Percentiles rank a stretch among this genome's conserved stretches.
phyloP scores from a whole-genome alignment of 1,284 basidiomycete species.

The Leccinum fallax region DNA sequence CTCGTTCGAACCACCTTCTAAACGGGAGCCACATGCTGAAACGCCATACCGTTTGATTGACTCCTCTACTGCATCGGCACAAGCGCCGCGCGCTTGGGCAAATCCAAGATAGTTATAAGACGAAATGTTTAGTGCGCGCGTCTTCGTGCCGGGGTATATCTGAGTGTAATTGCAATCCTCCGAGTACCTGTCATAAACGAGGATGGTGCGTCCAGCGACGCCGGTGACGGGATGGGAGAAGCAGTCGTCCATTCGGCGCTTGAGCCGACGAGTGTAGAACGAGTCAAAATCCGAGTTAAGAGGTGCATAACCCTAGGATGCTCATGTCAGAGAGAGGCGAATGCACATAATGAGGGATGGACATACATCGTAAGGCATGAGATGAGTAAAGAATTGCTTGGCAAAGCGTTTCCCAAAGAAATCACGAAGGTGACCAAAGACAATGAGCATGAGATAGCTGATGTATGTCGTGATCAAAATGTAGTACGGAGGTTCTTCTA shows the following conservation, averaged over 20 bases:
- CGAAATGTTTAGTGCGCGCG: conserved; percentile 93
- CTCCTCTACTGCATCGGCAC: conserved; percentile 91
- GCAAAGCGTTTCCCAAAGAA: conserved; percentile 90
- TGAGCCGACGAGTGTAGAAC: conserved; percentile 97
- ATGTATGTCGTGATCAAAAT: conserved; percentile 92
- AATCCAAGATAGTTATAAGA: conserved; percentile 99
- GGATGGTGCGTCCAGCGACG: conserved; percentile 93
- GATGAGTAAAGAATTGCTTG: conserved; percentile 74
- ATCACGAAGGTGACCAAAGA: conserved; percentile 91
- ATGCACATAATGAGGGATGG: neutral
- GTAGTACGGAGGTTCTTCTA: conserved; percentile 87
- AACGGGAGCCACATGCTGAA: conserved; percentile 74
- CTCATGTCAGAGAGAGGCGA: conserved; percentile 10
- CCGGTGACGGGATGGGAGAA: conserved; percentile 94
- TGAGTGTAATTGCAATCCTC: conserved; percentile 85
- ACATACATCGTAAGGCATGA: conserved; percentile 82
- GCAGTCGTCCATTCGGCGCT: conserved; percentile 93
- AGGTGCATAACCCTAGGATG: conserved; percentile 85
- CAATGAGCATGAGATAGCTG: conserved; percentile 87
- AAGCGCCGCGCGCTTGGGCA: conserved; percentile 91
- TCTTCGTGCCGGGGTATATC: conserved; percentile 76
- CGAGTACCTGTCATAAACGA: conserved; percentile 84
- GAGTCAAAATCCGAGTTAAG: conserved; percentile 99
- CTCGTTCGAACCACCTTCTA: conserved; percentile 85
- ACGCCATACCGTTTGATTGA: conserved; percentile 80